These are phyloP conservation scores for Cladosporium sphaerospermum DNA, from an alignment of 2,329 filamentous ascomycete genomes.

Conservation along the genomic window DNA sequence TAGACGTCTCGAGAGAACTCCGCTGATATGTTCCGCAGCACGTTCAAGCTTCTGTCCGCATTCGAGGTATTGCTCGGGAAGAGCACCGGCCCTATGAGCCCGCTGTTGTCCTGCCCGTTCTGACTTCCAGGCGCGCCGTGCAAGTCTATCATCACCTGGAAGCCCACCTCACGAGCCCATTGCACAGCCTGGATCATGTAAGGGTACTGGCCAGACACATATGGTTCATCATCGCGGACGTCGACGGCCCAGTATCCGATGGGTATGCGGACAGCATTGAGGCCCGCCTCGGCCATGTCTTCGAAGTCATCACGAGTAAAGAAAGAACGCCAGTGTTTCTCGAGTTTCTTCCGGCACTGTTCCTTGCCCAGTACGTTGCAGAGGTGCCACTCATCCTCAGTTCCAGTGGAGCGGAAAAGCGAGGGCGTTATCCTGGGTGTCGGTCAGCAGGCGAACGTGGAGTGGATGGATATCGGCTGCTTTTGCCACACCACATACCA, in stretches of 20 bases:
- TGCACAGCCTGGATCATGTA: slow-evolving; percentile 19
- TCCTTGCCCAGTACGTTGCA: slow-evolving; percentile 20
- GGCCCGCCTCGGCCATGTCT: slow-evolving; percentile 19
- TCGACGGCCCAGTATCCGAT: slow-evolving; percentile 25
- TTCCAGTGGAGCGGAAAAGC: slow-evolving; percentile 35
- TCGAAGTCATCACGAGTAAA: slow-evolving; percentile 19
- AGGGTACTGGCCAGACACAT: slow-evolving; percentile 18
- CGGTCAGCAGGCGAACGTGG: too few species aligned
- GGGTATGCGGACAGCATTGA: slow-evolving; percentile 21
- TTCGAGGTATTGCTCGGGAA: slow-evolving; percentile 19
- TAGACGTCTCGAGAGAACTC: slow-evolving; percentile 48
- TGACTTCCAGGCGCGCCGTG: slow-evolving; percentile 52
- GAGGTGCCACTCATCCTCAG: slow-evolving; percentile 21
- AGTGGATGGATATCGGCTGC: too few species aligned
- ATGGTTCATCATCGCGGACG: slow-evolving; percentile 18
- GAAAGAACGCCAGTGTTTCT: slow-evolving; percentile 21
- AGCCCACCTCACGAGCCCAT: slow-evolving; percentile 21
- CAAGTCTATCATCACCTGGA: slow-evolving; percentile 45
- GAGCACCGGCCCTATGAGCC: slow-evolving; percentile 25
- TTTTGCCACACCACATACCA: slow-evolving; percentile 4
- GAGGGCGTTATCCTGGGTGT: slow-evolving; percentile 51
- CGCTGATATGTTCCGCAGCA: slow-evolving; percentile 20
- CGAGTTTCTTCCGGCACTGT: slow-evolving; percentile 14
- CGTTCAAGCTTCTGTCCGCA: slow-evolving; percentile 18
- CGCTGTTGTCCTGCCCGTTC: slow-evolving; percentile 59